Conservation (phyloP, 169 alveolate genomes). For the Plasmodium fragile region DNA sequence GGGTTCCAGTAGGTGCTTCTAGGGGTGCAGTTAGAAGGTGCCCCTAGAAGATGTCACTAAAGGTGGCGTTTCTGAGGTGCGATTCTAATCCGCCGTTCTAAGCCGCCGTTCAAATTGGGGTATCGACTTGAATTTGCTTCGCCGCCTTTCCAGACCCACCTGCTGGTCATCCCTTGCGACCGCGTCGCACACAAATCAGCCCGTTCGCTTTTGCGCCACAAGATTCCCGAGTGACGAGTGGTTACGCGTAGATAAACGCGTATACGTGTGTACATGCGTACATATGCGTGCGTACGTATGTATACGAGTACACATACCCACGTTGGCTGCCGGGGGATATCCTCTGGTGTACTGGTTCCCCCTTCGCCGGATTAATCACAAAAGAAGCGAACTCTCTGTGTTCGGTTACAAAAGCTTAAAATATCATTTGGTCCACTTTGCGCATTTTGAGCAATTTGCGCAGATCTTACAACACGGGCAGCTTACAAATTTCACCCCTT, state of each 20-base stretch:
- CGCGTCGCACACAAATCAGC: background rate
- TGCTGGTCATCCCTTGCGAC: background rate
- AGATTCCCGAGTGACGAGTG: background rate
- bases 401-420: background rate
- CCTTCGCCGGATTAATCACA: background rate
- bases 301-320: background rate
- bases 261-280: background rate
- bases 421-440: background rate
- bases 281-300: background rate
- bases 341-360: background rate
- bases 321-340: background rate
- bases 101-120: background rate
- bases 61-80: background rate
- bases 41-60: background rate
- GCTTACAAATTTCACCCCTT: background rate
- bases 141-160: background rate
- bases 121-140: background rate
- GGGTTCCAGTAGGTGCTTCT: background rate
- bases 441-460: background rate
- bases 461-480: background rate
- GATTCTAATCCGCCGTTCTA: background rate
- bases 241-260: background rate
- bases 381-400: background rate
- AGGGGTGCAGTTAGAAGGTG: background rate
- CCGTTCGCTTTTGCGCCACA: background rate